Base-by-base conservation (phyloP, 139 green algal genomes). In the Haematococcus sp. region DNA sequence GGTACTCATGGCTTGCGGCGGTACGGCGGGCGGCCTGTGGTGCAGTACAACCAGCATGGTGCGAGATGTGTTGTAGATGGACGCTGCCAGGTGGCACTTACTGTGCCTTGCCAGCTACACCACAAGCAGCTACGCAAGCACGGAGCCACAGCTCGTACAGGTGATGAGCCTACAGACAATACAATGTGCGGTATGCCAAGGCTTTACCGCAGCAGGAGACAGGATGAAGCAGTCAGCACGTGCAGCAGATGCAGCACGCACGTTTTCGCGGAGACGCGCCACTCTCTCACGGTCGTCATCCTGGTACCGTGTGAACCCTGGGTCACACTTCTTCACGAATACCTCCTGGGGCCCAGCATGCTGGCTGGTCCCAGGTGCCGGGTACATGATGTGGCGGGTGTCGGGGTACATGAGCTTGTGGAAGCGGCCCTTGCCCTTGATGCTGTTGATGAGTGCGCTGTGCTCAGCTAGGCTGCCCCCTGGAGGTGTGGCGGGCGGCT, bases 301-400 rank as follows among this genome's bases (percentile, higher is more conserved):
- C 52, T 78, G 73, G 49, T 54, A 78, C 1, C 11, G 16, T 20
- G 67, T 40, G 64, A 60, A 78, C 19, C 19, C 64, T 27, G 27
- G 34, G 20, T 34, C 35, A 44, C 19, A 40, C 51, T 78, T 78
- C 25, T 63, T 51, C 25, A 78, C 73, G 20, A 20, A 78, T 4
- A n/a, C 17, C 44, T 46, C 52, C 20, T 56, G 31, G 3, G 30
- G 31, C 1, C 9, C 0, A 19, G 28, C 4, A 28, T 43, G 52
- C 22, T 44, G 7, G 16, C 49, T 33, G 44, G 22, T 52, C 32
- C 19, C 27, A 27, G 73, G 35, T 23, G 54, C 52, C n/a, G 33
- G 60, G 1, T 13, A 7, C 23, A 68, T 72, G 28, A 72, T 54
- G 51, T 55, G 44, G 27, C 13, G n/a, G 3, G 73, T 78, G 64